Conservation (phyloP, 139 green algal species). For the Chlorella sp. region DNA sequence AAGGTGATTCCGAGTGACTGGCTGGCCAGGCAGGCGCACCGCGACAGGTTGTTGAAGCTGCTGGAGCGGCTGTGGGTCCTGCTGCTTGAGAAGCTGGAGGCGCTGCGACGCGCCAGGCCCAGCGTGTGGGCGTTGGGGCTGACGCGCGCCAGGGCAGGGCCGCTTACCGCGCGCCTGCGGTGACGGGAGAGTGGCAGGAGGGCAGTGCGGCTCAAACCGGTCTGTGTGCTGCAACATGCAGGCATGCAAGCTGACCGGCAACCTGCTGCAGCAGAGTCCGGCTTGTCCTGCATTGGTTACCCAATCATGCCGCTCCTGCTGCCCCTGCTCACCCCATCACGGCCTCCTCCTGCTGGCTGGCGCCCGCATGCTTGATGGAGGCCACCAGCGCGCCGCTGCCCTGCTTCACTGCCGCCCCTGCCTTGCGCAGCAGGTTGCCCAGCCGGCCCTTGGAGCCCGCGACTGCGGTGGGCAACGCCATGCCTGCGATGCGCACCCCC, state of each 20-base stretch:
- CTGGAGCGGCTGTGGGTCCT: conserved; percentile 16
- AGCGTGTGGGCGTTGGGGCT: conserved; percentile 17
- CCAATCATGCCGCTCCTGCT: no score
- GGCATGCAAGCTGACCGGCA: no score
- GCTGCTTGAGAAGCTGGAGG: conserved; percentile 30
- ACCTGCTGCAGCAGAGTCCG: no score
- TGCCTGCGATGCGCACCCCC: conserved; percentile 4
- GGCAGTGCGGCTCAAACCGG: no score
- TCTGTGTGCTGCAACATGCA: no score
- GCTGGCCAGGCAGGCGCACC: background rate
- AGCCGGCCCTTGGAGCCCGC: conserved; percentile 15
- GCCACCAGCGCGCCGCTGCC: conserved; percentile 7
- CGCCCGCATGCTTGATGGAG: conserved; percentile 14
- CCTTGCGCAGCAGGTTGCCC: conserved; percentile 31
- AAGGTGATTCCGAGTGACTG: background rate
- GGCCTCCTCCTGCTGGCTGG: conserved; percentile 4
- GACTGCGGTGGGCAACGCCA: background rate
- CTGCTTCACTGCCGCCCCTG: conserved; percentile 3
- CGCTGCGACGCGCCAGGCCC: conserved; percentile 16
- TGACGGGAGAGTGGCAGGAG: background rate
- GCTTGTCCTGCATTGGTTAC: no score
- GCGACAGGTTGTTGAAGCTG: conserved; percentile 13
- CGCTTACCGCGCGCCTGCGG: conserved; percentile 7
- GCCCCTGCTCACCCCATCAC: background rate
- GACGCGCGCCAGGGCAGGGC: background rate